These are phyloP conservation scores for Fusarium setosum DNA, from an alignment of 2,329 filamentous ascomycete genomes.

Conservation along the genomic window DNA sequence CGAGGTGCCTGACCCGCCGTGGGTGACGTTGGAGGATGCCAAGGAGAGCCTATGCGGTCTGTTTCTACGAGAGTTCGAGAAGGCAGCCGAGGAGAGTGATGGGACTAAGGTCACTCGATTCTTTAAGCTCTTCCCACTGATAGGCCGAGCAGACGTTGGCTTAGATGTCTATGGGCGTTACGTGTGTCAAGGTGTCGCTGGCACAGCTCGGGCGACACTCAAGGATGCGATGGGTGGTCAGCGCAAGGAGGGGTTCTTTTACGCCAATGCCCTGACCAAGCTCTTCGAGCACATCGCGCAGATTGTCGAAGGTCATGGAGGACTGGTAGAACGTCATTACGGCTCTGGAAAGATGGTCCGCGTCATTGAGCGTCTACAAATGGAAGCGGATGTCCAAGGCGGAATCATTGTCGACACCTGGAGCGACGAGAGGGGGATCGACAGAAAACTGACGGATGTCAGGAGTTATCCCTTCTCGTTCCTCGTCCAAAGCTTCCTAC, in stretches of 20 bases:
- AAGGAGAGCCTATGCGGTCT: slow-evolving; percentile 90
- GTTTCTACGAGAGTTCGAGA: slow-evolving; percentile 95
- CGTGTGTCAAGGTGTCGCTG: slow-evolving; percentile 93
- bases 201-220: slow-evolving; percentile 82
- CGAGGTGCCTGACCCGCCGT: slow-evolving; percentile 92
- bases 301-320: slow-evolving; percentile 92
- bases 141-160: slow-evolving; percentile 88
- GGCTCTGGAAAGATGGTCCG: slow-evolving; percentile 92
- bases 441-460: slow-evolving; percentile 90
- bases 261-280: slow-evolving; percentile 88
- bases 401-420: slow-evolving; percentile 96
- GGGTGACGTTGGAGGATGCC: slow-evolving; percentile 85
- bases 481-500: slow-evolving; percentile 91
- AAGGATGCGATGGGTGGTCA: slow-evolving; percentile 70
- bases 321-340: slow-evolving; percentile 93
- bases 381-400: slow-evolving; percentile 95
- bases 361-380: slow-evolving; percentile 91
- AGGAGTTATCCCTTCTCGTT: slow-evolving; percentile 99
- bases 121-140: slow-evolving; percentile 97
- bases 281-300: slow-evolving; percentile 98
- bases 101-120: slow-evolving; percentile 92
- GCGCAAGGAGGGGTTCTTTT: slow-evolving; percentile 84
- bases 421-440: slow-evolving; percentile 87
- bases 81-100: slow-evolving; percentile 87
- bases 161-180: slow-evolving; percentile 96